Evolutionary conservation across 2,329 filamentous ascomycete genomes (phyloP), one percentile per base, ranked within the genome.

Genomic region (Bipolaris bicolor): DNA sequence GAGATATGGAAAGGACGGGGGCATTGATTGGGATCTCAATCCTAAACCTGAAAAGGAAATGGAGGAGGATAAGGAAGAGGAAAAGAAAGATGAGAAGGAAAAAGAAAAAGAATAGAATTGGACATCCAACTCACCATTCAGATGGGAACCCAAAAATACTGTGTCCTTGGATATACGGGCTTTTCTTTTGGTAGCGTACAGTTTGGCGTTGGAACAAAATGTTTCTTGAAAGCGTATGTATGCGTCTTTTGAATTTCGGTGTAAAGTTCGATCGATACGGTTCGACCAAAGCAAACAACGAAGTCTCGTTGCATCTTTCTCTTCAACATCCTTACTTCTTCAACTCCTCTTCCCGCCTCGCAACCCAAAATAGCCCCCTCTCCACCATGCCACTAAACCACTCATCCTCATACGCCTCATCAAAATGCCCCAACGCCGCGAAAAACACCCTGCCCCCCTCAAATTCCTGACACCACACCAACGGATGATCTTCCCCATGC

Each of bases 21-120:
- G 87, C 69, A 92, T 99, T 68, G 89, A 98, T 75, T 99, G 95
- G 94, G 88, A 89, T 71, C 71, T 89, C 58, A 80, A 84, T 45
- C 78, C 80, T 9, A 26, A 26, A 9, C 26, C 26, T 26, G 26
- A 74, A 50, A 78, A 79, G 1, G 67, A 74, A 49, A 78, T 79
- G 1, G 76, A 80, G 49, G 71, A 79, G 48, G 77, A 74, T 2
- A 36, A 43, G 18, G 41, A 46, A 3, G 9, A 29, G 9, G 26
- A 29, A 1, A 29, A 29, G 1, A 9, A 74, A 50, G 78, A 79
- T 1, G 67, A 74, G 49, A 78, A 79, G 1, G 75, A 80, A 49
- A 71, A 79, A 46, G 77, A 75, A 3, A 43, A 43, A 24, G 41
- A 46, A 5, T 49, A 37, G 15, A n/a, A 11, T 9, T 7, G 24